Conservation (phyloP, 306 rosid genomes). For the Cicer yamashitae region DNA sequence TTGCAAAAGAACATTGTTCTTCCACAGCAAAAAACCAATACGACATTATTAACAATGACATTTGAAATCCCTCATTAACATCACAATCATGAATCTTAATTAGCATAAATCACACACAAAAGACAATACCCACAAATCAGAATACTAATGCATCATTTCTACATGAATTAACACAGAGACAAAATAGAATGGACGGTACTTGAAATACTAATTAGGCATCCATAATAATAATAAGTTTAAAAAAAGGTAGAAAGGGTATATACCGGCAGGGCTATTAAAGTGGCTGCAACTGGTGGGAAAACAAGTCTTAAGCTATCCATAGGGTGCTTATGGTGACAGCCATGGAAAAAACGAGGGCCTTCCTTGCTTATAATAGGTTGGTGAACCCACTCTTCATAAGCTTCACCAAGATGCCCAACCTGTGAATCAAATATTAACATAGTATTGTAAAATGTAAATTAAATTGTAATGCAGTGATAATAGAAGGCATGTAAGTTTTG, state of each 20-base stretch:
- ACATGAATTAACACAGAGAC: not conserved
- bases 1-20: not conserved
- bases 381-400: too few species aligned
- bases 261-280: constrained; percentile 65
- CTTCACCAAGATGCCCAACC: too few species aligned
- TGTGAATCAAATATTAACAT: too few species aligned
- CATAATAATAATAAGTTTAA: not conserved
- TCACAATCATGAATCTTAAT: not conserved
- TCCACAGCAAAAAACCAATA: constrained; percentile 1
- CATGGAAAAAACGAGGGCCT: constrained; percentile 94
- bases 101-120: not conserved
- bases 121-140: not conserved
- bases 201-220: not conserved
- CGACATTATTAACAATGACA: constrained; percentile 7
- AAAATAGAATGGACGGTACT: not conserved
- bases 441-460: too few species aligned
- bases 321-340: constrained; percentile 98
- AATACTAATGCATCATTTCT: not conserved
- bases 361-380: too few species aligned
- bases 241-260: constrained; percentile 14
- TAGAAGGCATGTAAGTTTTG: too few species aligned
- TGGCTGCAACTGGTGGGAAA: constrained; percentile 87
- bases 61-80: constrained; percentile 13
- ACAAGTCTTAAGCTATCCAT: constrained; percentile 94
- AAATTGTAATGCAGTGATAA: too few species aligned